These are phyloP conservation scores for Colletotrichum australisinense DNA, from an alignment of 2,329 filamentous ascomycete genomes.

Conservation along the genomic window DNA sequence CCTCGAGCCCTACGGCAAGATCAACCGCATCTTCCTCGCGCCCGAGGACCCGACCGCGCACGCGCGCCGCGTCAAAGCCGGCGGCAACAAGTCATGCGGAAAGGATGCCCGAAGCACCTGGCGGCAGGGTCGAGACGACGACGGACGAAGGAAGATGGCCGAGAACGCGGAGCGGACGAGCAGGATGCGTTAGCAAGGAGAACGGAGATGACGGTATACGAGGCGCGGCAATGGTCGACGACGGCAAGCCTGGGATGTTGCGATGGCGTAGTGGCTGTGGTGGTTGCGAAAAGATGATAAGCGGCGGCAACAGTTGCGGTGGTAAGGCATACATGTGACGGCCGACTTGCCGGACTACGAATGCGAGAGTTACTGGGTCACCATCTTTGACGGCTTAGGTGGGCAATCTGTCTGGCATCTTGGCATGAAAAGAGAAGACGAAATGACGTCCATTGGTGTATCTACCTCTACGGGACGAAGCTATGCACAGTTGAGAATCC, in stretches of 20 bases:
- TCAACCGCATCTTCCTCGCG: slow-evolving; percentile 83
- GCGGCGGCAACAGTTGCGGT: too few species aligned
- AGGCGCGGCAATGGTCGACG: too few species aligned
- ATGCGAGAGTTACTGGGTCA: background rate
- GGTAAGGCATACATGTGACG: too few species aligned
- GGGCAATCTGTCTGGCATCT: background rate
- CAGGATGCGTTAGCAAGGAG: slow-evolving; percentile 79
- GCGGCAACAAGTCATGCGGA: slow-evolving; percentile 83
- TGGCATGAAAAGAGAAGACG: background rate
- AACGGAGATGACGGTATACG: too few species aligned
- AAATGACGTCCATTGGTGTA: background rate
- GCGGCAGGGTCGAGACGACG: too few species aligned
- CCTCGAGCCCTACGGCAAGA: slow-evolving; percentile 78
- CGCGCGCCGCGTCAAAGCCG: slow-evolving; percentile 73
- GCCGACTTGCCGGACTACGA: background rate
- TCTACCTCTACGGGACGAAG: background rate
- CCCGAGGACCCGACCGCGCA: slow-evolving; percentile 79
- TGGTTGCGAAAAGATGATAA: too few species aligned
- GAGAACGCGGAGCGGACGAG: slow-evolving; percentile 85
- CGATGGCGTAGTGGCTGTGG: too few species aligned
- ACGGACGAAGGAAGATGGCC: too few species aligned
- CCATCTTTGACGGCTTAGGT: background rate
- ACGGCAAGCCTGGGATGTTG: too few species aligned
- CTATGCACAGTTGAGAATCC: background rate
- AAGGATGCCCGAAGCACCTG: too few species aligned